Conservation (phyloP, 2,329 filamentous ascomycete genomes). For the Stachybotrys chartarum region DNA sequence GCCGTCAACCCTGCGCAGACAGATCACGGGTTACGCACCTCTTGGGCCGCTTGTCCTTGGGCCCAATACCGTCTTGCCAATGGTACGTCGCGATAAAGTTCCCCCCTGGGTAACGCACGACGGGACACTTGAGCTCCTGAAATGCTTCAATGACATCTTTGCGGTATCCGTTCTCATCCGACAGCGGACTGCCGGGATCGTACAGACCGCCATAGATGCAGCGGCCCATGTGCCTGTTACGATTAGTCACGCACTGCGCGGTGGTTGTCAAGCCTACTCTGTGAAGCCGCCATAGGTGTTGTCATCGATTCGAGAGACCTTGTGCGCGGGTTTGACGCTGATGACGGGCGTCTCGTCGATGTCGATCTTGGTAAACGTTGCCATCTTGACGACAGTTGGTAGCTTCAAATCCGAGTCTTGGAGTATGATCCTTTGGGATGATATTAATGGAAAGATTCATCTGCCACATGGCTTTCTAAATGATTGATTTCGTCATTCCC, state of each 20-base stretch:
- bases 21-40: too few relatives aligned
- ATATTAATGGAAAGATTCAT: too few relatives aligned
- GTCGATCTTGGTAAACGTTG: conserved; percentile 62
- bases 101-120: conserved; percentile 74
- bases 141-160: conserved; percentile 71
- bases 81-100: conserved; percentile 84
- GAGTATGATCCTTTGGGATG: too few relatives aligned
- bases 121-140: conserved; percentile 66
- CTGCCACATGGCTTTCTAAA: neutral
- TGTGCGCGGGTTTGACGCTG: conserved; percentile 56
- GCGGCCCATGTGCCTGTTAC: conserved; percentile 70
- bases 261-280: too few relatives aligned
- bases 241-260: conserved; percentile 27
- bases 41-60: conserved; percentile 57
- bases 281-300: conserved; percentile 82
- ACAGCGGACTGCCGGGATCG: conserved; percentile 66
- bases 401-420: too few relatives aligned
- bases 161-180: conserved; percentile 68
- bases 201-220: conserved; percentile 86
- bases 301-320: conserved; percentile 66
- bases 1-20: too few relatives aligned
- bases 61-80: conserved; percentile 77
- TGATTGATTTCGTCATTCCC: neutral
- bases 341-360: conserved; percentile 57
- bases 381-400: conserved; percentile 49